These are phyloP conservation scores for Zymoseptoria passerinii DNA, from an alignment of 2,329 filamentous ascomycete species.

Conservation along the genomic window DNA sequence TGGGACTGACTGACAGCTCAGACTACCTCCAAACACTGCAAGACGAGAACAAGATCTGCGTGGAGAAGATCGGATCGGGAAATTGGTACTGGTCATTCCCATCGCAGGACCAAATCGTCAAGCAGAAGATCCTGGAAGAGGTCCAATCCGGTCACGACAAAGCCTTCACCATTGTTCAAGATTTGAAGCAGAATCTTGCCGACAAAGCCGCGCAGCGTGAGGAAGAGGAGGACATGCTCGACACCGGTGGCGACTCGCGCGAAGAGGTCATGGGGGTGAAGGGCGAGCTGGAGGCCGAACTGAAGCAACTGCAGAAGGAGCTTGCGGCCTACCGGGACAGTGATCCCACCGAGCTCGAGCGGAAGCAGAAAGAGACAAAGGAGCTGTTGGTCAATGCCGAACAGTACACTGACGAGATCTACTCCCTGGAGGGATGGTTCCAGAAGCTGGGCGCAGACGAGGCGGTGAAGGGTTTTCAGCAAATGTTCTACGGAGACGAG, in stretches of 20 bases:
- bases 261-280: conserved; percentile 33
- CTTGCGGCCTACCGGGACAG: conserved; percentile 39
- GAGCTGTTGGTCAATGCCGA: conserved; percentile 28
- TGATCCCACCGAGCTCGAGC: conserved; percentile 39
- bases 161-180: conserved; percentile 26
- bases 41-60: conserved; percentile 53
- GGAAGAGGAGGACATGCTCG: conserved; percentile 32
- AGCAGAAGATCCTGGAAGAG: conserved; percentile 32
- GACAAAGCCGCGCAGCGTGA: conserved; percentile 32
- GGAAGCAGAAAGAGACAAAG: conserved; percentile 29
- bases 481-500: conserved; percentile 45
- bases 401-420: conserved; percentile 38
- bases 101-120: conserved; percentile 47
- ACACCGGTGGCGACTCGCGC: conserved; percentile 27
- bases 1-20: conserved; percentile 8
- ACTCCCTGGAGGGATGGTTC: conserved; percentile 40
- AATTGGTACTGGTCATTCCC: conserved; percentile 67
- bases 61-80: conserved; percentile 62
- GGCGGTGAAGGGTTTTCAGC: conserved; percentile 35
- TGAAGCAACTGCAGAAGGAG: conserved; percentile 33
- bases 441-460: conserved; percentile 36
- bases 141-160: conserved; percentile 34
- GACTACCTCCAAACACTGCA: conserved; percentile 56
- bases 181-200: conserved; percentile 35
- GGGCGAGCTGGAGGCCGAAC: conserved; percentile 29